Percentiles rank a stretch among this genome's conserved stretches.
Evolutionary conservation across 1,284 basidiomycete species (phyloP).

Genomic region (Ganoderma sinense): DNA sequence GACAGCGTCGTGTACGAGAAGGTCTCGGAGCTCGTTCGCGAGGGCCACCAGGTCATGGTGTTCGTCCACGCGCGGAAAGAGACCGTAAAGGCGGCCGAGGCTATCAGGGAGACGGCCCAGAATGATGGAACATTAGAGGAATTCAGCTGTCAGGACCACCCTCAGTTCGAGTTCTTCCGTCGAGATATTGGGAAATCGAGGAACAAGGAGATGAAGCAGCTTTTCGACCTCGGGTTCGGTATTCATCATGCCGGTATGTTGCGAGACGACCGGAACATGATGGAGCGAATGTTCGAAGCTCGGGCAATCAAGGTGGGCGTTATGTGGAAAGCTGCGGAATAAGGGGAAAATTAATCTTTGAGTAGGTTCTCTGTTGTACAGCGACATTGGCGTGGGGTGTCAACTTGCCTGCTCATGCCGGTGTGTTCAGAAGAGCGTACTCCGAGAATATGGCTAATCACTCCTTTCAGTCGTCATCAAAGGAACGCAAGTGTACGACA

Average conservation of each 20-base stretch:
- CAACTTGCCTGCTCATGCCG: slow-evolving; percentile 98
- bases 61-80: slow-evolving; percentile 99
- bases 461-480: slow-evolving; percentile 86
- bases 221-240: slow-evolving; percentile 94
- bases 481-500: slow-evolving; percentile 97
- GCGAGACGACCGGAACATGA: slow-evolving; percentile 92
- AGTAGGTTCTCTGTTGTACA: slow-evolving; percentile 96
- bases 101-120: slow-evolving; percentile 84
- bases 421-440: slow-evolving; percentile 46
- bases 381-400: slow-evolving; percentile 99
- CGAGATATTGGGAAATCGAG: slow-evolving; percentile 81
- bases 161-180: slow-evolving; percentile 80
- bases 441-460: neutral
- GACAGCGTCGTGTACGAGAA: slow-evolving; percentile 94
- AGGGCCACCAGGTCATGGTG: slow-evolving; percentile 99
- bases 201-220: slow-evolving; percentile 97
- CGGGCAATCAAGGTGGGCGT: slow-evolving; percentile 84
- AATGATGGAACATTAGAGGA: slow-evolving; percentile 79
- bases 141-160: slow-evolving; percentile 85
- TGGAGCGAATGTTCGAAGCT: slow-evolving; percentile 94
- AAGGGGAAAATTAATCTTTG: slow-evolving; percentile 15
- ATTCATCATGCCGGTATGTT: slow-evolving; percentile 99
- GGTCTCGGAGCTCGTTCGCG: slow-evolving; percentile 82
- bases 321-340: neutral
- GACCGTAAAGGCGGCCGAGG: slow-evolving; percentile 92